phyloP scores from a whole-genome alignment of 2,329 filamentous ascomycete genomes.

The Botrytis tulipae region DNA sequence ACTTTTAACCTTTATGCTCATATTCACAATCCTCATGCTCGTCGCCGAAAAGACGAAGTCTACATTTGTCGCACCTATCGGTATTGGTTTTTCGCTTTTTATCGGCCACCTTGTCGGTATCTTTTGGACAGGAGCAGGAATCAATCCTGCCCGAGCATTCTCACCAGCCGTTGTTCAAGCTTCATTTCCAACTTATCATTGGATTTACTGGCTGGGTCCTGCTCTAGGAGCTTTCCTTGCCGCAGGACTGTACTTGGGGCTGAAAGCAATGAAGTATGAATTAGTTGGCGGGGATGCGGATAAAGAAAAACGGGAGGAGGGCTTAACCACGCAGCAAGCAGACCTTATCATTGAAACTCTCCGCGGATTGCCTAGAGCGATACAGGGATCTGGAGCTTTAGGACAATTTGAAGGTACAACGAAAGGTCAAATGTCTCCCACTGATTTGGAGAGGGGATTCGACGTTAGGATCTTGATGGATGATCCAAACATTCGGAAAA shows the following conservation, averaged over 20 bases:
- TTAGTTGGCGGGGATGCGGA: slow-evolving; percentile 19
- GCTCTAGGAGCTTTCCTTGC: slow-evolving; percentile 1
- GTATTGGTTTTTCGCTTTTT: slow-evolving; percentile 48
- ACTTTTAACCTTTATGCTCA: slow-evolving; percentile 46
- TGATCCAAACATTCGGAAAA: not conserved
- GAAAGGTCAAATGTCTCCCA: not conserved
- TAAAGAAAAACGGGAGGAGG: slow-evolving; percentile 7
- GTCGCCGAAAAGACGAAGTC: slow-evolving; percentile 31
- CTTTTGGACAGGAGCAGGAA: slow-evolving; percentile 47
- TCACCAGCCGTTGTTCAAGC: slow-evolving; percentile 45
- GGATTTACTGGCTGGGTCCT: slow-evolving; percentile 43
- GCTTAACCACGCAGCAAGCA: not conserved
- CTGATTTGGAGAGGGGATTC: not conserved
- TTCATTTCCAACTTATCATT: slow-evolving; percentile 45
- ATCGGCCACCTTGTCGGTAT: slow-evolving; percentile 42
- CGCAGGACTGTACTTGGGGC: not conserved
- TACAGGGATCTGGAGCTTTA: not conserved
- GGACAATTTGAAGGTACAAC: not conserved
- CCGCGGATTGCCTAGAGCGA: not conserved
- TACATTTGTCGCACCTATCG: slow-evolving; percentile 49
- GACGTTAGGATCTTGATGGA: not conserved
- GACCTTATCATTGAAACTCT: slow-evolving; percentile 18
- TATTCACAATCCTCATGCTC: slow-evolving; percentile 50
- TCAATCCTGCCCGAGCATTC: slow-evolving; percentile 48
- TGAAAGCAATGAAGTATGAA: slow-evolving; percentile 20